phyloP scores from a whole-genome alignment of 371 early-diverging fungal genomes.

The Zopfochytrium polystomum region DNA sequence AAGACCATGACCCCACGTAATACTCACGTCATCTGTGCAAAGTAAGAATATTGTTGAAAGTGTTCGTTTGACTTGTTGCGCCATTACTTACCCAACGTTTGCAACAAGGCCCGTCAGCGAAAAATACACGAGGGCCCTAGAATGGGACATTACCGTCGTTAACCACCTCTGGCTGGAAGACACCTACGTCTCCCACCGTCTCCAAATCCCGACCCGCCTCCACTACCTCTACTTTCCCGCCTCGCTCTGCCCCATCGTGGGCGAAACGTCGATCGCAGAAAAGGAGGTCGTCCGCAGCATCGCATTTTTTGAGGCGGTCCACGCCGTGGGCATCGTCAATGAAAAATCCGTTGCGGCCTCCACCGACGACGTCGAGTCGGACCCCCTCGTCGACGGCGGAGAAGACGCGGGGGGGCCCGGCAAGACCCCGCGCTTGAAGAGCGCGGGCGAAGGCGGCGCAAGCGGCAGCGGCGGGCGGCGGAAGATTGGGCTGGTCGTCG shows the following conservation, averaged over 20 bases:
- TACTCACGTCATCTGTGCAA: constrained; percentile 71
- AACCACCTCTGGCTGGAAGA: constrained; percentile 90
- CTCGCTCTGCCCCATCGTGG: constrained; percentile 24
- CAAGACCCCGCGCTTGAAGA: too few relatives aligned
- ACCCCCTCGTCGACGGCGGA: too few relatives aligned
- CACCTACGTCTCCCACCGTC: constrained; percentile 17
- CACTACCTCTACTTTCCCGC: constrained; percentile 20
- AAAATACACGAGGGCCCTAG: constrained; percentile 61
- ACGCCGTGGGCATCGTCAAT: too few relatives aligned
- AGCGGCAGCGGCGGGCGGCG: too few relatives aligned
- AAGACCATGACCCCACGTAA: constrained; percentile 52
- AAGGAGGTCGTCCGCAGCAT: background rate
- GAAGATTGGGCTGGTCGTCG: too few relatives aligned
- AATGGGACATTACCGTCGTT: constrained; percentile 66
- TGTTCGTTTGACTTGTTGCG: background rate
- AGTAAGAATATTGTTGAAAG: constrained; percentile 36
- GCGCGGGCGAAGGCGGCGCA: too few relatives aligned
- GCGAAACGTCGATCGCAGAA: constrained; percentile 2
- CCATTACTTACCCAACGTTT: background rate
- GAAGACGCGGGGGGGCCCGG: too few relatives aligned
- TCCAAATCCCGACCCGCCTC: constrained; percentile 16
- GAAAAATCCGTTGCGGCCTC: too few relatives aligned
- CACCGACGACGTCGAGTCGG: too few relatives aligned
- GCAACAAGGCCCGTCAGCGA: constrained; percentile 49
- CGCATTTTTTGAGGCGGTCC: too few relatives aligned